Base-by-base conservation (phyloP, 1,284 basidiomycete genomes). In the Apiotrichum sp. region DNA sequence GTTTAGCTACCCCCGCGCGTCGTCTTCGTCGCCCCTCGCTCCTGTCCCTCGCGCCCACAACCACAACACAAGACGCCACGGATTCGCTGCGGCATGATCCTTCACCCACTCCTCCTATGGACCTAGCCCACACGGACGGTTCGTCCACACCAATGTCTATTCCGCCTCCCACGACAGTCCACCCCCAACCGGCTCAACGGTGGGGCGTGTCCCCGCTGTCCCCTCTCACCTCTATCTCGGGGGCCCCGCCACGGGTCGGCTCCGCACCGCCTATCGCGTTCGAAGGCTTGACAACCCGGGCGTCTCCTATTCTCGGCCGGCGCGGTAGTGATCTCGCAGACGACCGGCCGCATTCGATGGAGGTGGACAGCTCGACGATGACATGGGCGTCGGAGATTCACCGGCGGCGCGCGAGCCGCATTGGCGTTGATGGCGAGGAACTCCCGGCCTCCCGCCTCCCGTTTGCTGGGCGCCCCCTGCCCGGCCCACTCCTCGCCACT, bases 401-500 rank as follows among this genome's bases (percentile, higher is more conserved):
- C 22, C 22, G 22, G 36, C 8, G 36, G 8, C 13, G 36, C 13
- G 13, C 36, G 8, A 38, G 7, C 13, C 36, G 13, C 36, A 38
- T 13, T 13, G 8, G 22, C 22, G 29, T 48, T 10, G 40, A 11
- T 31, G 49, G 29, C 13, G 49, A 50, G 11, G 49, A 50, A 7
- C 14, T 16, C 3, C 32, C 49, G 1, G 39, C 39, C n/a, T 6
- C 44, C 32, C 54, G 49, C 16, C 36, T 49, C 33, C 62, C 63
- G 2, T 66, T 70, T 47, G 59, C 59, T 4, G 68, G 70, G 22
- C 62, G 67, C n/a, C 73, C 73, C 0, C 58, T 75, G 0, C 71
- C 68, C 6, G 70, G 68, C 8, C 55, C 68, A 0, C 61, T 75
- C 3, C 58, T 75, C 6, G 69, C 71, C n/a, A 75, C 73, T 3